Conservation (phyloP, 2,329 filamentous ascomycete genomes). For the Beauveria australis region DNA sequence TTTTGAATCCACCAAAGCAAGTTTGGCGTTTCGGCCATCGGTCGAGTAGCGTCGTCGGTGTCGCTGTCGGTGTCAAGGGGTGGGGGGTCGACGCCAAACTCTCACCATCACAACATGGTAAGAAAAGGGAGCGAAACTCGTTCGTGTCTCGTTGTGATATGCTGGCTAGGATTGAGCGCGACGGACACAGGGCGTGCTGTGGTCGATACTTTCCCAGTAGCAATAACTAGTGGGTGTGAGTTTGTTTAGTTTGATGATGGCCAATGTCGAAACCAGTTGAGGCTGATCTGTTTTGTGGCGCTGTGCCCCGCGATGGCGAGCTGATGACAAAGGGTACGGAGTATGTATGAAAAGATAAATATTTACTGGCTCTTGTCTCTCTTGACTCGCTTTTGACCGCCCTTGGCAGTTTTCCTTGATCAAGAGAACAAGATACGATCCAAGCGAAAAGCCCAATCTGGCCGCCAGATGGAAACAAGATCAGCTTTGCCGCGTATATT, state of each 20-base stretch:
- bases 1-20: not conserved
- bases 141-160: not conserved
- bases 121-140: not conserved
- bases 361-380: too few species aligned
- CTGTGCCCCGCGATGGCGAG: too few species aligned
- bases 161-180: not conserved
- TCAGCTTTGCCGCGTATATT: not conserved
- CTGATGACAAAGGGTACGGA: too few species aligned
- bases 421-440: too few species aligned
- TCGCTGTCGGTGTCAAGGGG: not conserved
- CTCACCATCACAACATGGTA: too few species aligned
- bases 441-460: too few species aligned
- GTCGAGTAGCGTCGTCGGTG: not conserved
- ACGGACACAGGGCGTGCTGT: not conserved
- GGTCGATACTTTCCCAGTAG: constrained; percentile 6
- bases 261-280: constrained; percentile 1
- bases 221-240: not conserved
- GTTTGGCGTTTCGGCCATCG: not conserved
- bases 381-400: too few species aligned
- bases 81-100: not conserved
- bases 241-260: constrained; percentile 10
- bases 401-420: too few species aligned
- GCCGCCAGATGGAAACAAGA: too few species aligned
- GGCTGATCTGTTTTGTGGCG: constrained; percentile 9
- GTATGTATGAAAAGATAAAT: too few species aligned